These are phyloP conservation scores for Vitellaria paradoxa DNA, from an alignment of 179 eudicot species.

Conservation along the genomic window DNA sequence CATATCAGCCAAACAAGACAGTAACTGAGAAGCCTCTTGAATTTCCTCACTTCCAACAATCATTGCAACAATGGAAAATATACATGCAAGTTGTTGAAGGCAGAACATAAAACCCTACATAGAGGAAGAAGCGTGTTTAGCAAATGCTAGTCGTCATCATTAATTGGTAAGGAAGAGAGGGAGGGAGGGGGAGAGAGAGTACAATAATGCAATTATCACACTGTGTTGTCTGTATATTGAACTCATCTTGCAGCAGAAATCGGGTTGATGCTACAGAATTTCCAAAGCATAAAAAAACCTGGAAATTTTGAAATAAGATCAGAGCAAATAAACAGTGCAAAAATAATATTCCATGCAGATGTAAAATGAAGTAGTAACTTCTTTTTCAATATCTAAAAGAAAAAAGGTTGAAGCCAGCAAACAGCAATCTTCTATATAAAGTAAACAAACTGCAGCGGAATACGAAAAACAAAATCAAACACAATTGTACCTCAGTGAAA, in stretches of 20 bases:
- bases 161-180: background rate
- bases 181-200: slow-evolving; percentile 32
- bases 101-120: slow-evolving; percentile 92
- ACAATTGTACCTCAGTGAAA: slow-evolving; percentile 68
- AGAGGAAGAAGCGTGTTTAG: slow-evolving; percentile 12
- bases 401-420: background rate
- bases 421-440: background rate
- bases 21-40: slow-evolving; percentile 73
- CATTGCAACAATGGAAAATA: slow-evolving; percentile 85
- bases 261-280: slow-evolving; percentile 97
- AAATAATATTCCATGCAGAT: background rate
- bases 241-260: slow-evolving; percentile 93
- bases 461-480: slow-evolving; percentile 4
- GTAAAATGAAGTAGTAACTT: background rate
- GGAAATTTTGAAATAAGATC: slow-evolving; percentile 21
- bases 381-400: background rate
- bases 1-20: slow-evolving; percentile 62
- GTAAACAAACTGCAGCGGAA: background rate
- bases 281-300: slow-evolving; percentile 84
- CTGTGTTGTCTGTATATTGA: slow-evolving; percentile 95
- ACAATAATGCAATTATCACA: slow-evolving; percentile 99
- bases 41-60: slow-evolving; percentile 82
- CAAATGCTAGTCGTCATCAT: background rate
- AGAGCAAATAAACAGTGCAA: background rate
- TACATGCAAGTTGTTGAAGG: slow-evolving; percentile 91